Evolutionary conservation across 495 filamentous ascomycete species (phyloP).

Genomic region (Parmelia sp.): DNA sequence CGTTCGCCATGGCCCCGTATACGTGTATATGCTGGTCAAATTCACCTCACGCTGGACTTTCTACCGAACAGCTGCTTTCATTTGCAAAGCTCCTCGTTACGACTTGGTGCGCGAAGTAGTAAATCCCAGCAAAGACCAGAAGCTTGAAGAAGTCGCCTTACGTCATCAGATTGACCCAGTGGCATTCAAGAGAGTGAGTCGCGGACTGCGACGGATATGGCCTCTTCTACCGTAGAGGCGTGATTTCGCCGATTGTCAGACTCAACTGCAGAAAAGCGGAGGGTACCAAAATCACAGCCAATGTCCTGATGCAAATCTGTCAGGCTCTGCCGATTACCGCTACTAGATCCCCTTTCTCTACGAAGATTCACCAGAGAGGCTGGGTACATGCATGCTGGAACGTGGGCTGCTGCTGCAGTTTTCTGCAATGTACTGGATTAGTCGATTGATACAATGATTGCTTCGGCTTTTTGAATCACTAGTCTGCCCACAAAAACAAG

Average conservation of each 20-base stretch:
- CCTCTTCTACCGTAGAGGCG: slow-evolving; percentile 33
- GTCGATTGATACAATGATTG: slow-evolving; percentile 4
- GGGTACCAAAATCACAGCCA: slow-evolving; percentile 5
- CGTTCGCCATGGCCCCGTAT: slow-evolving; percentile 30
- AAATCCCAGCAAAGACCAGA: slow-evolving; percentile 44
- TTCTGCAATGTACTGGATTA: slow-evolving; percentile 1
- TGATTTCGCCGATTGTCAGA: slow-evolving; percentile 15
- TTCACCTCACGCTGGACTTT: slow-evolving; percentile 46
- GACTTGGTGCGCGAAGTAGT: slow-evolving; percentile 42
- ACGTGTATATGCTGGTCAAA: slow-evolving; percentile 47
- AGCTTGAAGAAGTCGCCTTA: slow-evolving; percentile 41
- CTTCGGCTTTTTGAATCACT: not conserved
- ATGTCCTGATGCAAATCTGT: slow-evolving; percentile 6
- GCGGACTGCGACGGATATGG: slow-evolving; percentile 37
- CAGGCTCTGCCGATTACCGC: not conserved
- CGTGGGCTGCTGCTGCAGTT: not conserved
- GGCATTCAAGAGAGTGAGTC: slow-evolving; percentile 35
- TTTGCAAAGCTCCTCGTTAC: slow-evolving; percentile 34
- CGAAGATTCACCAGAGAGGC: not conserved
- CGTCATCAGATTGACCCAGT: slow-evolving; percentile 40
- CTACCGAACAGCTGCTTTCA: slow-evolving; percentile 38
- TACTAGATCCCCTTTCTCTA: not conserved
- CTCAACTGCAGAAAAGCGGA: slow-evolving; percentile 6
- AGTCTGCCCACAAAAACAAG: not conserved
- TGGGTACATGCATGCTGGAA: not conserved